Conservation (phyloP, 768 basidiomycete genomes). For the Mycena metata region DNA sequence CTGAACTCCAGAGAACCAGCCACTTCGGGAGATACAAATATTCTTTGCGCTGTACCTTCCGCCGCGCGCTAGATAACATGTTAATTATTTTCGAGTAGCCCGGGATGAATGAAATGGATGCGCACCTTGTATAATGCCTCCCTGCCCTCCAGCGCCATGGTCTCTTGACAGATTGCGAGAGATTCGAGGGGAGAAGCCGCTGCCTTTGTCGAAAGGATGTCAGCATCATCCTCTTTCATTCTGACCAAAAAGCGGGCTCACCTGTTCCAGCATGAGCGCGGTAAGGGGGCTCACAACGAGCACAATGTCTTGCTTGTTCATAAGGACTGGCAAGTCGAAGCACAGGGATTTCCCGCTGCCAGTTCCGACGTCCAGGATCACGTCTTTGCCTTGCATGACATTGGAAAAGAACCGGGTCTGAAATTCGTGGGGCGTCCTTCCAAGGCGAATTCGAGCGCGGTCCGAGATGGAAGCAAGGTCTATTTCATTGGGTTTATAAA, state of each 20-base stretch:
- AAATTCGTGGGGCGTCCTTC: slow-evolving; percentile 12
- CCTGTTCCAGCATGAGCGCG: slow-evolving; percentile 18
- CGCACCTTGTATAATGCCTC: slow-evolving; percentile 13
- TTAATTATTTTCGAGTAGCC: too few species aligned
- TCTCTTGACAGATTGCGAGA: slow-evolving; percentile 15
- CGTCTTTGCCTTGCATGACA: slow-evolving; percentile 23
- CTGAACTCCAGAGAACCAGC: slow-evolving; percentile 10
- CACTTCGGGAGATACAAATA: slow-evolving; percentile 8
- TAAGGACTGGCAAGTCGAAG: slow-evolving; percentile 11
- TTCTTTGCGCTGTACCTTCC: not conserved
- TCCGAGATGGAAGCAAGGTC: not conserved
- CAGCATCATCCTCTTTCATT: too few species aligned
- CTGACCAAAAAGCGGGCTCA: too few species aligned
- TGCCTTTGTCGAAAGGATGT: not conserved
- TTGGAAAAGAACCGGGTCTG: slow-evolving; percentile 10
- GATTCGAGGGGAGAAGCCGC: not conserved
- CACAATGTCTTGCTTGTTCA: slow-evolving; percentile 8
- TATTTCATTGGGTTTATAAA: slow-evolving; percentile 5
- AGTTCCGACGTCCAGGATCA: slow-evolving; percentile 17
- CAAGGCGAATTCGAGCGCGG: not conserved
- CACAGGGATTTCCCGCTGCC: slow-evolving; percentile 25
- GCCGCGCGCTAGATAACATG: too few species aligned
- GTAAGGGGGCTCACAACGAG: slow-evolving; percentile 17
- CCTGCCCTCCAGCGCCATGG: not conserved
- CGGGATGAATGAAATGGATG: too few species aligned